Evolutionary conservation across 1,284 basidiomycete species (phyloP).

Genomic region (Tausonia pullulans): DNA sequence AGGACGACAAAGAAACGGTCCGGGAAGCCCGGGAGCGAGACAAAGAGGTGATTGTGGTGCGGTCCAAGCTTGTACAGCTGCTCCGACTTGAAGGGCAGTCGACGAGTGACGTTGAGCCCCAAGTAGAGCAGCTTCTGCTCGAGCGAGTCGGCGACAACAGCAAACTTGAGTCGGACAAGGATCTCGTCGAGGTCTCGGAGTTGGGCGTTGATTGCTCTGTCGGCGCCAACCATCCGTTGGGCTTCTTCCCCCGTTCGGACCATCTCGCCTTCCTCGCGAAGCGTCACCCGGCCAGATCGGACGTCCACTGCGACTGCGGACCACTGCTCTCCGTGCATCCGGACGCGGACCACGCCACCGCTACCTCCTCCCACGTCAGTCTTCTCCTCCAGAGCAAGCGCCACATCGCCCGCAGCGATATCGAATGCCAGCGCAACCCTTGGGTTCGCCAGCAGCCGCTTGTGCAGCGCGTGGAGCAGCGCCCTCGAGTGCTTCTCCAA

Average conservation of each 20-base stretch:
- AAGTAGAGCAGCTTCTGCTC: conserved; percentile 20
- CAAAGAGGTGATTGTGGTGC: conserved; percentile 23
- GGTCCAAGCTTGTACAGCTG: conserved; percentile 2
- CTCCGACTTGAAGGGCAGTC: conserved; percentile 52
- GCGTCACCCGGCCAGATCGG: conserved; percentile 55
- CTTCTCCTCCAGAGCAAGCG: conserved; percentile 11
- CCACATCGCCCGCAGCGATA: conserved; percentile 14
- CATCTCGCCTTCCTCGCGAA: conserved; percentile 65
- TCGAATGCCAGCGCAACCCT: conserved; percentile 5
- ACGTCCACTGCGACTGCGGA: conserved; percentile 59
- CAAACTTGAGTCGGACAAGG: conserved; percentile 46
- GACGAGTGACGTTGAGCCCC: conserved; percentile 49
- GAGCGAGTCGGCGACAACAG: conserved; percentile 33
- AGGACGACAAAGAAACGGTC: conserved; percentile 29
- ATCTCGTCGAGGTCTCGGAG: conserved; percentile 46
- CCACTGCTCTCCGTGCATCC: conserved; percentile 58
- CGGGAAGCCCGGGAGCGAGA: conserved; percentile 26
- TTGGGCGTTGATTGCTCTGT: conserved; percentile 52
- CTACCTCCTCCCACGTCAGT: background rate
- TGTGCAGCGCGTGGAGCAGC: conserved; percentile 32
- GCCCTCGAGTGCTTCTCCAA: conserved; percentile 50
- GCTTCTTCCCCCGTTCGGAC: conserved; percentile 43
- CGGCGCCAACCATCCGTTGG: conserved; percentile 31
- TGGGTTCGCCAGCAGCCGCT: conserved; percentile 7
- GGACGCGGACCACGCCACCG: conserved; percentile 41